Evolutionary conservation across 1,139 yeast species (phyloP), one percentile per base, ranked within the genome.

Genomic region (Pichia sp.): DNA sequence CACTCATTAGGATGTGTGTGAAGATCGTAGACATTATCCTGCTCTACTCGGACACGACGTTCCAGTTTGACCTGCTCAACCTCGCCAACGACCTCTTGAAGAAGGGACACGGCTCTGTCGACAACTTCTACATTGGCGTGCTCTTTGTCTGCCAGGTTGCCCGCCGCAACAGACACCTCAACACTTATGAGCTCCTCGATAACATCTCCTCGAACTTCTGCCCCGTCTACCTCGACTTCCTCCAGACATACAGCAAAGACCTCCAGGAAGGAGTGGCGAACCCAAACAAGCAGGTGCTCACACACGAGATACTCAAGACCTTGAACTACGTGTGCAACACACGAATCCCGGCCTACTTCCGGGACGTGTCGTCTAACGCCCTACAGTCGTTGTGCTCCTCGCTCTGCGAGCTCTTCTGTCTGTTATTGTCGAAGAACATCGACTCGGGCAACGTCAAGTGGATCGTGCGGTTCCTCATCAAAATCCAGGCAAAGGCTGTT

Each of bases 401-500:
- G n/a, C 46, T 50, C 16, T 30, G 31, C 17, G 42, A 55, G 3
- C 27, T 55, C 6, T 45, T 51, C 27, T 49, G 45, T 16, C 33
- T 55, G 6, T 30, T 36, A 7, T 17, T 46, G 6, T 24, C 46
- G 12, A 34, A 46, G 24, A 14, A 29, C 16, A 20, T 46, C 10
- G 40, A 51, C 40, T 46, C 14, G 14, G 42, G 20, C 38, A 48
- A 47, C 41, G 34, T 30, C 12, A 55, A 55, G 47, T 55, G 58
- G 58, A 53, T 55, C 30, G 34, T 55, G 14, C 48, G 54, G 41
- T 43, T 55, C 30, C 43, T 53, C 8, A 55, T 55, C n/a, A 55
- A 55, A 43, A 29, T 55, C 27, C 55, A 52, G 20, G 29, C 44
- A 10, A 47, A 42, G 27, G 16, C 50, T 16, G 5, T 41, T 4